Conservation (phyloP, 2,329 filamentous ascomycete genomes). For the Pestalotiopsis sp. region DNA sequence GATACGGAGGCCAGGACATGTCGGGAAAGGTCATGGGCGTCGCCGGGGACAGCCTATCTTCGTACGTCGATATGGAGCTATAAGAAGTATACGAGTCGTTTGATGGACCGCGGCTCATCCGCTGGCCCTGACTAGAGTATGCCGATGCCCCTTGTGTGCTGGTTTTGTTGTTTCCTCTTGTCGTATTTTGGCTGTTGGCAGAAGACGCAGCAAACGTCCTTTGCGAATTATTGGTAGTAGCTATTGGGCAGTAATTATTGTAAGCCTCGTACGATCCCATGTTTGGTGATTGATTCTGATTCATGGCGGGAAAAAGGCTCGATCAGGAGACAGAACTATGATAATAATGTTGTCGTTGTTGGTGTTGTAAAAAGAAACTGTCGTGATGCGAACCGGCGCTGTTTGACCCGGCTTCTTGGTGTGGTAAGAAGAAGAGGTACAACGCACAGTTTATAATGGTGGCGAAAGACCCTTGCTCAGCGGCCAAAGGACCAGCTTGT, state of each 20-base stretch:
- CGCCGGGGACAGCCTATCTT: not conserved
- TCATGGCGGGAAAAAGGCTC: not conserved
- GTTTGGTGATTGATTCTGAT: not conserved
- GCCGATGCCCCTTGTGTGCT: not conserved
- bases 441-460: conserved; percentile 12
- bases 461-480: not conserved
- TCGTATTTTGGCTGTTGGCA: not conserved
- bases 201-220: not conserved
- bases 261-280: conserved; percentile 9
- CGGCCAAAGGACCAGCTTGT: not conserved
- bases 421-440: not conserved
- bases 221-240: not conserved
- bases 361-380: not conserved
- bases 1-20: not conserved
- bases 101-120: conserved; percentile 2
- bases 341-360: not conserved
- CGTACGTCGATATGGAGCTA: not conserved
- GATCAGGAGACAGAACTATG: not conserved
- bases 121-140: not conserved
- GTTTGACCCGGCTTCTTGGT: conserved; percentile 8
- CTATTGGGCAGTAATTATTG: conserved; percentile 1
- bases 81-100: not conserved
- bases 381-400: conserved; percentile 4
- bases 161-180: not conserved
- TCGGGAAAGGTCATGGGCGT: not conserved